Evolutionary conservation across 176 grass and related monocot species (phyloP).

Genomic region (Cocos nucifera): DNA sequence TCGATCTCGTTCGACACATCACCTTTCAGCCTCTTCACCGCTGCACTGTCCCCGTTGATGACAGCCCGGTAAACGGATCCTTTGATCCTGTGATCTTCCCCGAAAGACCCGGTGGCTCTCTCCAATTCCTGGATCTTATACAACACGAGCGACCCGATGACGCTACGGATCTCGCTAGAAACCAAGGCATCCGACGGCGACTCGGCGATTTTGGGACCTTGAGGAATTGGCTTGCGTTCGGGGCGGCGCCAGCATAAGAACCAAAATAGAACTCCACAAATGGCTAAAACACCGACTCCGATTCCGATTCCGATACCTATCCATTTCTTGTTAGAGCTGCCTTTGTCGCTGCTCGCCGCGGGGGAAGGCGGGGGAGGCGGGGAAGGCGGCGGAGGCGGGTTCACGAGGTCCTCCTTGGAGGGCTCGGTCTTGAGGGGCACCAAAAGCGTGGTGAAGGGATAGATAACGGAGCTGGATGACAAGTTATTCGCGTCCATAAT

Average conservation of each 20-base stretch:
- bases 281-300: conserved; percentile 27
- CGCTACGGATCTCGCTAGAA: conserved; percentile 33
- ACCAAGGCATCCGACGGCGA: conserved; percentile 10
- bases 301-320: conserved; percentile 40
- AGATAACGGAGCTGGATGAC: conserved; percentile 20
- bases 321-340: conserved; percentile 10
- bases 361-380: conserved; percentile 10
- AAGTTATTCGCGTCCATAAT: conserved; percentile 51
- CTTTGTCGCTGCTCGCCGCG: neutral
- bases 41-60: conserved; percentile 69
- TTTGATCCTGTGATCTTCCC: conserved; percentile 32
- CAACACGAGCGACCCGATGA: conserved; percentile 48
- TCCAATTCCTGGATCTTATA: conserved; percentile 60
- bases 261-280: conserved; percentile 16
- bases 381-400: conserved; percentile 31
- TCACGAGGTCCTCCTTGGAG: conserved; percentile 31
- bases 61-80: conserved; percentile 53
- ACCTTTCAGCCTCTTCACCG: conserved; percentile 55
- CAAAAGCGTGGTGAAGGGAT: conserved; percentile 70
- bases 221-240: conserved; percentile 5
- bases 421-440: conserved; percentile 53
- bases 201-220: conserved; percentile 18
- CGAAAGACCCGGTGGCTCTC: conserved; percentile 48
- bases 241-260: conserved; percentile 12
- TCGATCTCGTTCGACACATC: conserved; percentile 63